Percentiles rank a stretch among this genome's conserved stretches.
phyloP scores from a whole-genome alignment of 2,329 filamentous ascomycete genomes.

The Hypoxylon rubiginosum region DNA sequence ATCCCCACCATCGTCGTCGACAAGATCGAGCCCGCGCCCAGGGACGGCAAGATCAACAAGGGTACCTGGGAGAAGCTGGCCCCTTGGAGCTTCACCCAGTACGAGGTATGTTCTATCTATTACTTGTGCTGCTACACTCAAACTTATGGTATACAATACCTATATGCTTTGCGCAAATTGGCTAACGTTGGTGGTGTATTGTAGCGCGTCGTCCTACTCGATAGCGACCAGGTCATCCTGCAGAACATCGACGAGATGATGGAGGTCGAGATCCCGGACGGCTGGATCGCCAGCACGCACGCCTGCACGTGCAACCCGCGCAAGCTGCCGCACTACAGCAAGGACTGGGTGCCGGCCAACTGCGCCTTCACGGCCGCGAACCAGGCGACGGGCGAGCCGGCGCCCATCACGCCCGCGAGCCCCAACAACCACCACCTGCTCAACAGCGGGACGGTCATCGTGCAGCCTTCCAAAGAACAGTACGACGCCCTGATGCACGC shows the following conservation, averaged over 20 bases:
- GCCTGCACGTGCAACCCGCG: constrained; percentile 52
- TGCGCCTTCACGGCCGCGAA: constrained; percentile 52
- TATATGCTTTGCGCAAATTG: background rate
- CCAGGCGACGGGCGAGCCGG: constrained; percentile 47
- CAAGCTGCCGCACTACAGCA: constrained; percentile 51
- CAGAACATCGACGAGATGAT: constrained; percentile 53
- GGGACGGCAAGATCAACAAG: constrained; percentile 52
- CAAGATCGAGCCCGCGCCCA: constrained; percentile 52
- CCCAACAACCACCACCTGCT: constrained; percentile 53
- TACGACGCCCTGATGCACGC: constrained; percentile 50
- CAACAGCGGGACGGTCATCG: constrained; percentile 53
- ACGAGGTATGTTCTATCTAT: constrained; percentile 45
- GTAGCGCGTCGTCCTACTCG: constrained; percentile 52
- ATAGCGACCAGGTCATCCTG: constrained; percentile 52
- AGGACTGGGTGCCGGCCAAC: constrained; percentile 52
- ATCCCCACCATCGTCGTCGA: constrained; percentile 54
- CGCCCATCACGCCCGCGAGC: constrained; percentile 45
- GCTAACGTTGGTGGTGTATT: constrained; percentile 1
- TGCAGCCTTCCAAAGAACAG: constrained; percentile 49
- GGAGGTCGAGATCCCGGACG: constrained; percentile 48
- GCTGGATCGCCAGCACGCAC: constrained; percentile 53
- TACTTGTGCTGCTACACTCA: background rate
- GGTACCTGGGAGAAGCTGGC: constrained; percentile 55
- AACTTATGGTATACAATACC: background rate
- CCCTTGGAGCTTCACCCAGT: constrained; percentile 51